These are phyloP conservation scores for Sequoiadendron giganteum DNA, from an alignment of 75 land plant genomes.

Conservation along the genomic window DNA sequence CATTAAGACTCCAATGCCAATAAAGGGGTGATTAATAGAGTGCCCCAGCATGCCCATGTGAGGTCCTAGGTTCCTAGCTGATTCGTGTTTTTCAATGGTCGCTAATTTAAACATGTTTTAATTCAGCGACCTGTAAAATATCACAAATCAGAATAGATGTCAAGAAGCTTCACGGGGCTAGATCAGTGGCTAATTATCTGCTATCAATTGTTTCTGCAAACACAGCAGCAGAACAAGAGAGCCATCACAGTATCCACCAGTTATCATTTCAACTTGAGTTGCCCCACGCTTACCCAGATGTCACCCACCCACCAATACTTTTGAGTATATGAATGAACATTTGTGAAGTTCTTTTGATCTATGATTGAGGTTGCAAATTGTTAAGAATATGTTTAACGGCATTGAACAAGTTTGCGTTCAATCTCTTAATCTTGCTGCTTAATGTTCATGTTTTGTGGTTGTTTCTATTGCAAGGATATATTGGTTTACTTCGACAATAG, in stretches of 20 bases:
- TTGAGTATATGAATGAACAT: not conserved
- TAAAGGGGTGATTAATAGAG: no score
- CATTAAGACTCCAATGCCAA: no score
- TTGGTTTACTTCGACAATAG: not conserved
- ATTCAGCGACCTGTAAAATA: no score
- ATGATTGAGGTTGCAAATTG: not conserved
- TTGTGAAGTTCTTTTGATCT: not conserved
- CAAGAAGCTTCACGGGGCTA: not conserved
- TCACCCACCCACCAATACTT: not conserved
- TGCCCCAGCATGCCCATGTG: no score
- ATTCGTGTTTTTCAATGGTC: no score
- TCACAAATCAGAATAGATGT: no score
- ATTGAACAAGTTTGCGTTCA: not conserved
- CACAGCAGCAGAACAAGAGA: not conserved
- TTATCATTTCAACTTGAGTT: not conserved
- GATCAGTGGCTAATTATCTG: not conserved
- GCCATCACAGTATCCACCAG: not conserved
- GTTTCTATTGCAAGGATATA: not conserved
- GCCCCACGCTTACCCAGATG: not conserved
- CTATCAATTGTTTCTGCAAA: not conserved
- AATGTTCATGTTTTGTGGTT: not conserved
- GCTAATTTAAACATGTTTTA: no score
- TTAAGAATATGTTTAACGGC: not conserved
- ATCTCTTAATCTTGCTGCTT: not conserved
- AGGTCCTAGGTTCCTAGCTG: no score